A percentile compares a stretch with the other conserved stretches of the same genome.
Conservation (phyloP, 192 early-diverging fungal species). For the Podochytrium sp. region DNA sequence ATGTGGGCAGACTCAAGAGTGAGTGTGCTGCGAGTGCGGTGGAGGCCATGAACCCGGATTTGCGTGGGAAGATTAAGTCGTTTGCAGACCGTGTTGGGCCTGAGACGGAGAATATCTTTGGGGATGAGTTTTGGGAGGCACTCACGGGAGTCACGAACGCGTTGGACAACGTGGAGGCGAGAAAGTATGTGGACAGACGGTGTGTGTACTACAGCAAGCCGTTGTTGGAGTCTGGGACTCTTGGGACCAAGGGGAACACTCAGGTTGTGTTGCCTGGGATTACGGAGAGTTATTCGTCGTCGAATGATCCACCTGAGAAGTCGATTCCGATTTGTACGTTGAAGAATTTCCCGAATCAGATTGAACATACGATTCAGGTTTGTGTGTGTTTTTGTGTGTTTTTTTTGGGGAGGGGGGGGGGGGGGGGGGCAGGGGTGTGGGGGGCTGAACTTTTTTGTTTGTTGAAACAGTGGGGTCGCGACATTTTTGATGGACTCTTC, state of each 20-base stretch:
- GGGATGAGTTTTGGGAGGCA: constrained; percentile 87
- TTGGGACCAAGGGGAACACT: constrained; percentile 99
- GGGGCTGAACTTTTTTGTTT: not conserved
- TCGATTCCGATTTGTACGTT: constrained; percentile 97
- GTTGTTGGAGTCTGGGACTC: constrained; percentile 94
- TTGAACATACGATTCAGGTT: constrained; percentile 82
- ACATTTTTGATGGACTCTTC: constrained; percentile 95
- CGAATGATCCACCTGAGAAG: constrained; percentile 97
- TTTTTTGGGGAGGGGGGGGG: constrained; percentile 19
- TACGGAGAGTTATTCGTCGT: constrained; percentile 98
- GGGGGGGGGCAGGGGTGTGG: too few relatives aligned
- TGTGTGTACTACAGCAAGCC: constrained; percentile 97
- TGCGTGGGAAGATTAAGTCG: constrained; percentile 70
- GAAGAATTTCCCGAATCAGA: constrained; percentile 94
- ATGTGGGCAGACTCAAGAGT: constrained; percentile 87
- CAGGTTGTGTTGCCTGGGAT: constrained; percentile 95
- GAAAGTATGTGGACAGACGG: constrained; percentile 95
- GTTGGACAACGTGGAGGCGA: constrained; percentile 96
- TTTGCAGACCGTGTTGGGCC: constrained; percentile 88
- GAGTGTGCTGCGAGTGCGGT: constrained; percentile 87
- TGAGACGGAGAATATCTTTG: constrained; percentile 92
- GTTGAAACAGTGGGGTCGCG: constrained; percentile 92
- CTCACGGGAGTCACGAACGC: constrained; percentile 96
- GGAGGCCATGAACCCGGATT: constrained; percentile 88
- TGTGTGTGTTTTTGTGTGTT: not conserved